These are phyloP conservation scores for Lepiota venenata DNA, from an alignment of 768 basidiomycete species.

Conservation along the genomic window DNA sequence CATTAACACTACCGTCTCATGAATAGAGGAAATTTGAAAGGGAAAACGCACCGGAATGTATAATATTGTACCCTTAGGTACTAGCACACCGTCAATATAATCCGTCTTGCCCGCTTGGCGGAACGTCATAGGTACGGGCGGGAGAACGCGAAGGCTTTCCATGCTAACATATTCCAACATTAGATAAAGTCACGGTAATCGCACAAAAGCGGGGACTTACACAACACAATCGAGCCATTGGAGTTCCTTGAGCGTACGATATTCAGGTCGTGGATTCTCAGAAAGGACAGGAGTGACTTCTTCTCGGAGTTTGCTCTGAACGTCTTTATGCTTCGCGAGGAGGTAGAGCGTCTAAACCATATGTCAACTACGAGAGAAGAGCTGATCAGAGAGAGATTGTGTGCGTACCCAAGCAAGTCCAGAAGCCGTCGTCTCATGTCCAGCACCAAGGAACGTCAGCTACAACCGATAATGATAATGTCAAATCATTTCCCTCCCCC, in stretches of 20 bases:
- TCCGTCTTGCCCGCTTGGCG: conserved; percentile 34
- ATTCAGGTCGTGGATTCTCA: conserved; percentile 32
- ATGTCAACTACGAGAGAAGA: conserved; percentile 9
- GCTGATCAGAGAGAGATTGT: neutral
- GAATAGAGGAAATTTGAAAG: neutral
- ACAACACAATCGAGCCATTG: conserved; percentile 38
- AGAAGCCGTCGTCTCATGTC: conserved; percentile 36
- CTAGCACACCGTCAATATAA: conserved; percentile 40
- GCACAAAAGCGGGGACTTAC: conserved; percentile 18
- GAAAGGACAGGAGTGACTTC: conserved; percentile 37
- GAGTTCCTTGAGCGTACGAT: conserved; percentile 38
- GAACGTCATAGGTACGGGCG: conserved; percentile 38
- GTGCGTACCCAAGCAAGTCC: conserved; percentile 38
- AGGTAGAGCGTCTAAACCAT: conserved; percentile 36
- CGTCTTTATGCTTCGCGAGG: conserved; percentile 38
- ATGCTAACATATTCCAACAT: conserved; percentile 22
- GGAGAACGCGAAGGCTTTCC: conserved; percentile 41
- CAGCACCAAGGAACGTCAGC: conserved; percentile 42
- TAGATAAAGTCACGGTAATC: neutral
- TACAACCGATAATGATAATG: conserved; percentile 16
- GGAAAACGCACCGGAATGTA: conserved; percentile 33
- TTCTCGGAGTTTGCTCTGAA: conserved; percentile 41
- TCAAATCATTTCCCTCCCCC: no score
- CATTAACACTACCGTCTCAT: neutral
- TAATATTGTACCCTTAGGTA: conserved; percentile 39